Base-by-base conservation (phyloP, 352 stramenopile species). In the Blastocystis sp. region DNA sequence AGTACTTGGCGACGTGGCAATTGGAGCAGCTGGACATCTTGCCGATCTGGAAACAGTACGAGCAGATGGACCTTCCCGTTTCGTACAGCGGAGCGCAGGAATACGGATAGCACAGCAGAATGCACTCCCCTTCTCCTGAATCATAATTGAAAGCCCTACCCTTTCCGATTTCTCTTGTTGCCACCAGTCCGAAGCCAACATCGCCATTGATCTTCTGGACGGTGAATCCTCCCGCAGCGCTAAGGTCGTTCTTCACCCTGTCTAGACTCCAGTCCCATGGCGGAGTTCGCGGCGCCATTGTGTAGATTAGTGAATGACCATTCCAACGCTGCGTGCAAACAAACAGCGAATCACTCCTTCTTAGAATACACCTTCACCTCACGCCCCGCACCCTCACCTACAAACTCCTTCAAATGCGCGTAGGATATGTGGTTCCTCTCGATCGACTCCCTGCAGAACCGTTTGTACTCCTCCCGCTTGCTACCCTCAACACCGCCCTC, bases 381-480 rank as follows among this genome's bases (percentile, higher is more conserved):
- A 34, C 28, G 28, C 28, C 28, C 28, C 28, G 28, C 28, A 34
- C 28, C 28, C 28, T 28, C 40, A 28, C 40, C 24, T 28, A 69
- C 62, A 69, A 69, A 69, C 7, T 69, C 62, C 62, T 69, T 69
- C 6, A 69, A 28, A 40, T 69, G 24, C 34, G 62, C 57, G 45
- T 81, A 81, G 2, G 71, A 81, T 42, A 81, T 65, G 43, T 42
- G 14, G 48, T 81, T 63, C 28, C 60, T 24, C 71, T 68, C 52
- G 43, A 81, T 81, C 19, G 40, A 63, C n/a, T 81, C n/a, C 19
- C 71, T 21, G 9, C 40, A 63, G 7, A 68, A 24, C 52, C 17
- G 38, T 40, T 81, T 81, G 59, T 89, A 79, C 63, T 84, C 79
- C 61, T 81, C 63, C 43, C 28, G 28, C 28, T 34, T 34, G 28